A percentile compares a stretch with the other conserved stretches of the same genome.
phyloP scores from a whole-genome alignment of 2,329 filamentous ascomycete genomes.

The Talaromyces albobiverticillius region DNA sequence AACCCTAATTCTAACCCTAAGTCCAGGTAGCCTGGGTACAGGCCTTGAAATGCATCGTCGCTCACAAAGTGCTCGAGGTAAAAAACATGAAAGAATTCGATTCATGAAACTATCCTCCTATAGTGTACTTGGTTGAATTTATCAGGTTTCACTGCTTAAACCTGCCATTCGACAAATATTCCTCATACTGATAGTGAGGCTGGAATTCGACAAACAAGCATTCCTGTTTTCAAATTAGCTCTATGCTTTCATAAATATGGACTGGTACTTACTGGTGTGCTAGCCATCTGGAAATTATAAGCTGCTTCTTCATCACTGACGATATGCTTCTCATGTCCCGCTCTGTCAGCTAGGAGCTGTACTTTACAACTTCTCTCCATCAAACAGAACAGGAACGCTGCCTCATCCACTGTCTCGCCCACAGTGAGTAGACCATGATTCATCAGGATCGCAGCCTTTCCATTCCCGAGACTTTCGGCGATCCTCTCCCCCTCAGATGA shows the following conservation, averaged over 20 bases:
- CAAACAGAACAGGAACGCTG: conserved; percentile 58
- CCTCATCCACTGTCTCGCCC: conserved; percentile 67
- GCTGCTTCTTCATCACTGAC: conserved; percentile 10
- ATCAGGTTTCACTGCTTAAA: conserved; percentile 11
- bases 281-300: conserved; percentile 8
- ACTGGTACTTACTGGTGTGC: not conserved
- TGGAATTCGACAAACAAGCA: conserved; percentile 5
- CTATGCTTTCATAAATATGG: not conserved
- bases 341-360: conserved; percentile 64
- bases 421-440: conserved; percentile 70
- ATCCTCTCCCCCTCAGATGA: conserved; percentile 61
- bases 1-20: no score
- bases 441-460: conserved; percentile 59
- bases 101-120: not conserved
- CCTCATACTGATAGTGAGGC: conserved; percentile 9
- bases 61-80: not conserved
- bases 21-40: no score
- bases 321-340: conserved; percentile 45
- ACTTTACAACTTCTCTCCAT: conserved; percentile 66
- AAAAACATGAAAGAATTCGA: not conserved
- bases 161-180: conserved; percentile 9
- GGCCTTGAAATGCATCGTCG: no score
- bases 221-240: not conserved
- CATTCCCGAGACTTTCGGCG: conserved; percentile 57
- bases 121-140: not conserved